Percentiles rank a stretch among this genome's conserved stretches.
Evolutionary conservation across 2,329 filamentous ascomycete genomes (phyloP).

Genomic region (Trichoderma sp.): DNA sequence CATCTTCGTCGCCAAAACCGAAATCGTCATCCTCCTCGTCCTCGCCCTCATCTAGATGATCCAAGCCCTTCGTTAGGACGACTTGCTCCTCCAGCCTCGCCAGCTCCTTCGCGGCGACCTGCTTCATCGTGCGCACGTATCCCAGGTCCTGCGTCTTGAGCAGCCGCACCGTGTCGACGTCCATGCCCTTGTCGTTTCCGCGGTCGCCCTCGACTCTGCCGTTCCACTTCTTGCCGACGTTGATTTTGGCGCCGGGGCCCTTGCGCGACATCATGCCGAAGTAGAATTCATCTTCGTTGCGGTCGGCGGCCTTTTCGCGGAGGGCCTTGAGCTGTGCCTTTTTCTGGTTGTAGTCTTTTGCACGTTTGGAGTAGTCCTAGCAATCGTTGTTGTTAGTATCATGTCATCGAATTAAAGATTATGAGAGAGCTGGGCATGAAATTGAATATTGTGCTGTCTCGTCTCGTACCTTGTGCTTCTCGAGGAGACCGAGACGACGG

Average conservation of each 20-base stretch:
- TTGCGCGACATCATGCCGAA: constrained; percentile 64
- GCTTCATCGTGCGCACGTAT: constrained; percentile 61
- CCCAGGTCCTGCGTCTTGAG: constrained; percentile 68
- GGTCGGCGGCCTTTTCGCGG: constrained; percentile 58
- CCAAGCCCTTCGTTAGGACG: constrained; percentile 41
- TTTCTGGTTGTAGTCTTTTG: constrained; percentile 64
- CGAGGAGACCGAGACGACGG: constrained; percentile 82
- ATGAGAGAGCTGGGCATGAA: not conserved
- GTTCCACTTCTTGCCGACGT: constrained; percentile 49
- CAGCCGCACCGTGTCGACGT: constrained; percentile 56
- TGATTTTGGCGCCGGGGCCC: constrained; percentile 50
- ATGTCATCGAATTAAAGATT: not conserved
- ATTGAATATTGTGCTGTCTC: not conserved
- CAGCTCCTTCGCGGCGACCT: constrained; percentile 57
- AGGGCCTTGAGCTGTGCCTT: constrained; percentile 58
- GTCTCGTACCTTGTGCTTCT: constrained; percentile 78
- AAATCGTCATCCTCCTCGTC: constrained; percentile 34
- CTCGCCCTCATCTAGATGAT: constrained; percentile 34
- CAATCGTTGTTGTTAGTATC: not conserved
- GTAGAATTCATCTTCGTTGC: constrained; percentile 72
- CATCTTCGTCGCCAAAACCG: constrained; percentile 34
- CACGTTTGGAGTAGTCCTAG: constrained; percentile 64
- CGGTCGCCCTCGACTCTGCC: constrained; percentile 57
- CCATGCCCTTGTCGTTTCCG: constrained; percentile 55
- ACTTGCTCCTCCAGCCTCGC: constrained; percentile 52